phyloP scores from a whole-genome alignment of 2,329 filamentous ascomycete genomes.

The Aspergillus sp. region DNA sequence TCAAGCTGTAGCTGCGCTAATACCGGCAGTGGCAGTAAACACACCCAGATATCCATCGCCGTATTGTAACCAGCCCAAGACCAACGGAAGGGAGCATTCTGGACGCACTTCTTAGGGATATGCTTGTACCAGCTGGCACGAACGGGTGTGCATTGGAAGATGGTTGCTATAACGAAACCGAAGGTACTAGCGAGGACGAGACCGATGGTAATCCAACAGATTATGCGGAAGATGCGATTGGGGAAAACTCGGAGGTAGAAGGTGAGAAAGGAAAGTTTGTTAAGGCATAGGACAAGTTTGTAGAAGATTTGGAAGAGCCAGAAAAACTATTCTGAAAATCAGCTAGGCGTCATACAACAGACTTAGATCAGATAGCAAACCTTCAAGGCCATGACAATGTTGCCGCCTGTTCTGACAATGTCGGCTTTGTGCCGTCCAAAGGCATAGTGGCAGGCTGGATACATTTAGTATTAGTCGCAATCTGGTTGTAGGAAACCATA shows the following conservation, averaged over 20 bases:
- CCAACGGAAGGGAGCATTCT: constrained; percentile 4
- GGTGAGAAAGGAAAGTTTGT: constrained; percentile 32
- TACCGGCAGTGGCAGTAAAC: constrained; percentile 5
- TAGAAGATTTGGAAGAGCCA: constrained; percentile 12
- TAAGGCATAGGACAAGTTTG: constrained; percentile 6
- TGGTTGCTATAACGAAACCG: constrained; percentile 5
- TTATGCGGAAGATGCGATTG: constrained; percentile 16
- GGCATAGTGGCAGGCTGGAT: constrained; percentile 5
- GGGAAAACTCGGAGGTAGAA: constrained; percentile 35
- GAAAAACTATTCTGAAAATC: neutral
- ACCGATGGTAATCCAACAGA: constrained; percentile 18
- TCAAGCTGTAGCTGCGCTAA: constrained; percentile 6
- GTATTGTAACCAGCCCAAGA: constrained; percentile 10
- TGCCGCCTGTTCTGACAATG: constrained; percentile 1
- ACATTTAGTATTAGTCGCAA: neutral
- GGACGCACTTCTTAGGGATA: constrained; percentile 3
- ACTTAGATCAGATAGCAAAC: no score
- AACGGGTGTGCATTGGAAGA: constrained; percentile 13
- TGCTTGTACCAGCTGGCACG: constrained; percentile 6
- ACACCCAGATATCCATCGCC: constrained; percentile 5
- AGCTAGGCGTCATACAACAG: no score
- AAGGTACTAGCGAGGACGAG: constrained; percentile 14
- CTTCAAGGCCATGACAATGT: constrained; percentile 5
- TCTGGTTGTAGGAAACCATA: neutral
- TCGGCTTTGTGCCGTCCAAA: constrained; percentile 8